phyloP scores from a whole-genome alignment of 352 stramenopile species.

The Globisporangium paddicum region DNA sequence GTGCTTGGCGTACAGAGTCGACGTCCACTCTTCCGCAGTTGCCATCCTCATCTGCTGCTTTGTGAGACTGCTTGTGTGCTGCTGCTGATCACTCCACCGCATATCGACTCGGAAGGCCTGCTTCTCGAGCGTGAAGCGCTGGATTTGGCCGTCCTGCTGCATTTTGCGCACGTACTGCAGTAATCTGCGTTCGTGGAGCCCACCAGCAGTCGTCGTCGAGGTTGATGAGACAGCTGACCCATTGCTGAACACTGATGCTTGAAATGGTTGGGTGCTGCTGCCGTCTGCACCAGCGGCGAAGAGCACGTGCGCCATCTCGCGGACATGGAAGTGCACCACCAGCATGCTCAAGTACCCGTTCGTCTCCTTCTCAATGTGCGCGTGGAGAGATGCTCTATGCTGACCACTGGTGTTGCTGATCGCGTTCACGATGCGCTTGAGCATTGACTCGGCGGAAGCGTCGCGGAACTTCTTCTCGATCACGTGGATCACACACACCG shows the following conservation, averaged over 20 bases:
- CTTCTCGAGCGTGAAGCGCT: conserved; percentile 48
- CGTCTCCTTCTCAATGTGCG: conserved; percentile 26
- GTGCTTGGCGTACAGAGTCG: conserved; percentile 56
- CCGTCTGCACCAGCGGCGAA: conserved; percentile 3
- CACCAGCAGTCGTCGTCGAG: conserved; percentile 14
- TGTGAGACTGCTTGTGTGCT: background rate
- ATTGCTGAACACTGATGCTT: background rate
- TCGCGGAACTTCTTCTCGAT: conserved; percentile 46
- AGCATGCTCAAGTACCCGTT: conserved; percentile 60
- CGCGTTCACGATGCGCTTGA: conserved; percentile 31
- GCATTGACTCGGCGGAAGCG: conserved; percentile 24
- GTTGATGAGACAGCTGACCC: background rate
- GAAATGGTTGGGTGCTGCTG: background rate
- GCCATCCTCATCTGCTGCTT: conserved; percentile 3
- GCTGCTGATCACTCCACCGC: conserved; percentile 14
- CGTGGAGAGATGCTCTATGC: conserved; percentile 11
- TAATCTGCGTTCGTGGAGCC: conserved; percentile 34
- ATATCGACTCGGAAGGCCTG: conserved; percentile 52
- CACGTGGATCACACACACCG: conserved; percentile 45
- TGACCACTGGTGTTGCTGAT: conserved; percentile 4
- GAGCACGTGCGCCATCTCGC: conserved; percentile 34
- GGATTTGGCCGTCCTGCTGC: conserved; percentile 49
- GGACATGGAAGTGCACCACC: conserved; percentile 52
- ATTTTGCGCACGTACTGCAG: conserved; percentile 47
- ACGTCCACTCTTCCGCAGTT: conserved; percentile 30